Evolutionary conservation across 768 basidiomycete genomes (phyloP).

Genomic region (Pisolithus tinctorius): DNA sequence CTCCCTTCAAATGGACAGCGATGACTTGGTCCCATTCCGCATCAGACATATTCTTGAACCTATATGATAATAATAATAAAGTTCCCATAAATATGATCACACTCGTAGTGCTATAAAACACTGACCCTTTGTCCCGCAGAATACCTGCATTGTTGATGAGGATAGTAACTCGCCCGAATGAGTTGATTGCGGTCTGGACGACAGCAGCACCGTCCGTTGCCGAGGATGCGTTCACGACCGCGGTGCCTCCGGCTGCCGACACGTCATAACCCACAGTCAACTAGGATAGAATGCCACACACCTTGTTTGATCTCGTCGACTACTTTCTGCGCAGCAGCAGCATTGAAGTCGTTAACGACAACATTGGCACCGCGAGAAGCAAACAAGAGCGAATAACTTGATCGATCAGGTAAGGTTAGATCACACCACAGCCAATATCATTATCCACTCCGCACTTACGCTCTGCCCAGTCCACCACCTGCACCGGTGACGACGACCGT

Average conservation of each 20-base stretch:
- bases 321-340: conserved; percentile 82
- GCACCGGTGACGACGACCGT: conserved; percentile 95
- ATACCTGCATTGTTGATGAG: conserved; percentile 97
- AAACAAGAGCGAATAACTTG: conserved; percentile 84
- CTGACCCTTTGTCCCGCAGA: conserved; percentile 70
- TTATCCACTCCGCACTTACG: conserved; percentile 47
- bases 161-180: conserved; percentile 79
- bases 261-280: conserved; percentile 1
- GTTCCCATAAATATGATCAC: too few relatives aligned
- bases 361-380: conserved; percentile 92
- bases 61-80: conserved; percentile 20
- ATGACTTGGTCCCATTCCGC: conserved; percentile 87
- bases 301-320: conserved; percentile 83
- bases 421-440: not conserved
- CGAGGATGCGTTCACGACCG: conserved; percentile 79
- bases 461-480: conserved; percentile 88
- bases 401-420: not conserved
- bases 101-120: not conserved
- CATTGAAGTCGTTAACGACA: conserved; percentile 92
- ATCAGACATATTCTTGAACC: conserved; percentile 97
- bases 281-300: conserved; percentile 26
- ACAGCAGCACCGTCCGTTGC: conserved; percentile 84
- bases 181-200: conserved; percentile 77
- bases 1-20: conserved; percentile 90
- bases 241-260: conserved; percentile 75